Percentiles rank a stretch among this genome's conserved stretches.
Evolutionary conservation across 2,329 filamentous ascomycete genomes (phyloP).

Genomic region (Talaromyces amestolkiae): DNA sequence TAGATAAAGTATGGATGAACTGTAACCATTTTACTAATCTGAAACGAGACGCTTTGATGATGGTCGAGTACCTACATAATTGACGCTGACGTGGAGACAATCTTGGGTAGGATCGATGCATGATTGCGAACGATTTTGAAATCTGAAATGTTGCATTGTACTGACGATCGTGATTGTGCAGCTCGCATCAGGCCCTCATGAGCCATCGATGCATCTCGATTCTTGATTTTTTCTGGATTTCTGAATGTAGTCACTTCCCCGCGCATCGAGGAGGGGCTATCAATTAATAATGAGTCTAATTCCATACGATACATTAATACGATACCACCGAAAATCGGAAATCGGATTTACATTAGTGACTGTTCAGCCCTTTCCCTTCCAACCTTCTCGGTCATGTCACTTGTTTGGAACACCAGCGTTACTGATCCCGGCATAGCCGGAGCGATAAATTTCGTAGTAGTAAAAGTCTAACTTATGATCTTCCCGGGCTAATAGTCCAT

Average conservation of each 20-base stretch:
- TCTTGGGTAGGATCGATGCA: conserved; percentile 6
- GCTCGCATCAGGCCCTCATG: background rate
- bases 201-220: background rate
- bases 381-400: conserved; percentile 3
- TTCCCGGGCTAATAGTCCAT: background rate
- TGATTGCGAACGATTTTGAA: background rate
- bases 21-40: background rate
- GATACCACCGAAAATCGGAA: conserved; percentile 9
- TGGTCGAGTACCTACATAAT: background rate
- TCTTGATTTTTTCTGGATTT: background rate
- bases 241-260: conserved; percentile 5
- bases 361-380: background rate
- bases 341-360: background rate
- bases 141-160: background rate
- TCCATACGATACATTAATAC: background rate
- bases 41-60: background rate
- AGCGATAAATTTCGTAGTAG: background rate
- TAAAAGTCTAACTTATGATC: background rate
- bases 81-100: background rate
- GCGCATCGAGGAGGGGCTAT: conserved; percentile 2
- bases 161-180: background rate
- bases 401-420: background rate
- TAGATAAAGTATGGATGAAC: background rate
- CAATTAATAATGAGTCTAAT: background rate
- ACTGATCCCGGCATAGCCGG: background rate